Percentiles rank a stretch among this genome's conserved stretches.
These are phyloP conservation scores for Lactarius sp. DNA, from an alignment of 768 basidiomycete species.

Conservation along the genomic window DNA sequence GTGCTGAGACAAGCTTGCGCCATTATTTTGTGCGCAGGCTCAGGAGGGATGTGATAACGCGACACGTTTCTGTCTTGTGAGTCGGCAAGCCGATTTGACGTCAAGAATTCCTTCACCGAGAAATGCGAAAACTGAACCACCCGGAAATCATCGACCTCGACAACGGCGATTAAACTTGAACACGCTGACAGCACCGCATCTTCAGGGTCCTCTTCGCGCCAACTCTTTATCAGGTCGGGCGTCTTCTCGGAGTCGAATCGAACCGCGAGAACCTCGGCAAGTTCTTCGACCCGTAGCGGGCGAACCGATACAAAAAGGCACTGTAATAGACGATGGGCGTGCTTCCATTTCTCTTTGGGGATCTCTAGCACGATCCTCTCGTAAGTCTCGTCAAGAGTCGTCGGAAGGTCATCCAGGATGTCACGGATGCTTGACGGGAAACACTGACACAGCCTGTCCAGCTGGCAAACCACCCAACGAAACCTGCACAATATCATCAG, in stretches of 20 bases:
- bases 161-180: too few relatives aligned
- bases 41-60: too few relatives aligned
- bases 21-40: too few relatives aligned
- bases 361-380: background rate
- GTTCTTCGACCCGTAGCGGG: background rate
- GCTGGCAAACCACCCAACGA: background rate
- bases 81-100: too few relatives aligned
- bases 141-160: too few relatives aligned
- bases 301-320: background rate
- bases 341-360: background rate
- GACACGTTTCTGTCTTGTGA: too few relatives aligned
- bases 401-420: background rate
- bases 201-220: background rate
- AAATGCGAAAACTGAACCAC: too few relatives aligned
- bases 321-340: background rate
- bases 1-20: background rate
- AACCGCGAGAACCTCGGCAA: background rate
- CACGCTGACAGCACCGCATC: too few relatives aligned
- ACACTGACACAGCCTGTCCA: background rate
- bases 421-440: background rate
- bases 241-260: background rate
- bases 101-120: too few relatives aligned
- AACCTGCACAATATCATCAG: background rate
- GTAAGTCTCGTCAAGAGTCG: background rate
- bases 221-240: background rate